These are phyloP conservation scores for Colletotrichum destructivum DNA, from an alignment of 2,329 filamentous ascomycete genomes.

Conservation along the genomic window DNA sequence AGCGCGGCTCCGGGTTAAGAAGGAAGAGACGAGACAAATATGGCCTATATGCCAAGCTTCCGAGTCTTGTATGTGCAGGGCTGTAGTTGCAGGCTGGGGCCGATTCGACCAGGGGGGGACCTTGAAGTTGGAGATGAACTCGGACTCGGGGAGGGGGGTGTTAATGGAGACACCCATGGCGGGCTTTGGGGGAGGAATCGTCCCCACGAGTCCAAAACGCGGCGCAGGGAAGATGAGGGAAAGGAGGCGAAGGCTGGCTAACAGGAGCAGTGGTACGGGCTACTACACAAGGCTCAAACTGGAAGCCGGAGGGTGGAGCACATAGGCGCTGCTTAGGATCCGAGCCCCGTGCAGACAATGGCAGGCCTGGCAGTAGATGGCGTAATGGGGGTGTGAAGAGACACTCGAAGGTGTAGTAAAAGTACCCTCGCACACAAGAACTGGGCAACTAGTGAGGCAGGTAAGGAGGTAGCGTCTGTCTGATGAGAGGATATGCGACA, in stretches of 20 bases:
- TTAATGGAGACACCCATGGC: slow-evolving; percentile 24
- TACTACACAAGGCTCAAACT: slow-evolving; percentile 27
- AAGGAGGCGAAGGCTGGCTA: slow-evolving; percentile 46
- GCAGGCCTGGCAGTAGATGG: slow-evolving; percentile 10
- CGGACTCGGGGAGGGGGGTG: slow-evolving; percentile 24
- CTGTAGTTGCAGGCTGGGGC: slow-evolving; percentile 47
- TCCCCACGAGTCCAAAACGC: slow-evolving; percentile 60
- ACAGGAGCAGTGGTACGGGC: slow-evolving; percentile 43
- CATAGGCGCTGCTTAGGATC: slow-evolving; percentile 34
- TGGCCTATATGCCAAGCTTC: slow-evolving; percentile 57
- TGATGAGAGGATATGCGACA: slow-evolving; percentile 31
- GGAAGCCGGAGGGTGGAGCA: slow-evolving; percentile 9
- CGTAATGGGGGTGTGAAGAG: background rate
- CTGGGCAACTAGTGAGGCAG: no score
- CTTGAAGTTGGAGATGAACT: slow-evolving; percentile 11
- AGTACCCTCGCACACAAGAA: background rate
- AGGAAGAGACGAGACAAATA: slow-evolving; percentile 51
- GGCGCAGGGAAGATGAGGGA: slow-evolving; percentile 51
- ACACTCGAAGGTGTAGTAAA: background rate
- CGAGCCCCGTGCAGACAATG: slow-evolving; percentile 28
- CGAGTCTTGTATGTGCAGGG: slow-evolving; percentile 53
- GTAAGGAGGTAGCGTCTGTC: slow-evolving; percentile 9
- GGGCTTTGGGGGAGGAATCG: slow-evolving; percentile 44
- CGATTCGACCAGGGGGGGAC: slow-evolving; percentile 38
- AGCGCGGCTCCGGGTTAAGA: slow-evolving; percentile 25